Conservation (phyloP, 2,329 filamentous ascomycete species). For the Pseudonectria foliicola region DNA sequence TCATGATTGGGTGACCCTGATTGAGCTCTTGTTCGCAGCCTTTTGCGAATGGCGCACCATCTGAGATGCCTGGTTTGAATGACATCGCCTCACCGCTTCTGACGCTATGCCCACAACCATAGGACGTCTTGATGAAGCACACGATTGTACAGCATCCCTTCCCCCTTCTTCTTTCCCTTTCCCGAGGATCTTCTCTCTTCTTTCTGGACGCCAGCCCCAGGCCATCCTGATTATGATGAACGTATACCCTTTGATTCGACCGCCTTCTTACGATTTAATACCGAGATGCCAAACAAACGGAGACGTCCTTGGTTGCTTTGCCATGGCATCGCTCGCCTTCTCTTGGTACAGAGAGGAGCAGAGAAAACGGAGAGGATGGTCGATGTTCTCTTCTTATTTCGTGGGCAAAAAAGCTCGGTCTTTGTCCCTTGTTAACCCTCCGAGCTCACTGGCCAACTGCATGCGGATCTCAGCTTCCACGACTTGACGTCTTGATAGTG, state of each 20-base stretch:
- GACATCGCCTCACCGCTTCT: conserved; percentile 22
- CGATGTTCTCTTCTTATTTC: conserved; percentile 4
- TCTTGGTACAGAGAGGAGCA: conserved; percentile 7
- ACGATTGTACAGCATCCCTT: conserved; percentile 26
- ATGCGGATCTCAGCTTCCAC: conserved; percentile 10
- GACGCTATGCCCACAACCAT: conserved; percentile 17
- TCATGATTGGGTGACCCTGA: conserved; percentile 30
- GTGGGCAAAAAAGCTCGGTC: conserved; percentile 7
- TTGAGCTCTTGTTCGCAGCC: conserved; percentile 19
- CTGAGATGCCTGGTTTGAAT: conserved; percentile 29
- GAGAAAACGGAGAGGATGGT: conserved; percentile 14
- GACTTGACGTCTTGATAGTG: conserved; percentile 22
- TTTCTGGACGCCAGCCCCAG: conserved; percentile 1
- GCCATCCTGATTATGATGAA: conserved; percentile 20
- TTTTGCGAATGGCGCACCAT: conserved; percentile 17
- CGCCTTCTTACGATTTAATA: conserved; percentile 19
- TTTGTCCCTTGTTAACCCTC: conserved; percentile 5
- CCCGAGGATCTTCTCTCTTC: conserved; percentile 19
- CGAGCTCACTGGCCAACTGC: conserved; percentile 9
- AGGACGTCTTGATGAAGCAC: conserved; percentile 23
- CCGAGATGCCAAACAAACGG: conserved; percentile 12
- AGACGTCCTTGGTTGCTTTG: conserved; percentile 16
- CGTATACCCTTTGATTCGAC: conserved; percentile 22
- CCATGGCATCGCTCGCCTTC: conserved; percentile 9
- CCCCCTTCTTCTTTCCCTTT: conserved; percentile 10